Conservation (phyloP, 345 rosid genomes). For the Brassica napus region DNA sequence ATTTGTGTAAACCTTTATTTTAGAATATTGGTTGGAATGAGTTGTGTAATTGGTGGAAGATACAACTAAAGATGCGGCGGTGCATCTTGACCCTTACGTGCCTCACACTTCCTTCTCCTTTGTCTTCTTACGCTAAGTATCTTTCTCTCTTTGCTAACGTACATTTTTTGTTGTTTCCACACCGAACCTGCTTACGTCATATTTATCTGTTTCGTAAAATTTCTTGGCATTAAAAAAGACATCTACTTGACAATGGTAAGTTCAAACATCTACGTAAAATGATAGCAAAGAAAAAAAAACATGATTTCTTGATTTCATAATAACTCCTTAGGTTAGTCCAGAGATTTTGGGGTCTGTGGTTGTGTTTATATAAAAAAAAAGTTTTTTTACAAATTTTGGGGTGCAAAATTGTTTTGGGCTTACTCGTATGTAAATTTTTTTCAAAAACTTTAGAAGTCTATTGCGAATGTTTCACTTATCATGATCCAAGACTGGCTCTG, state of each 20-base stretch:
- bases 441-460: too few relatives aligned
- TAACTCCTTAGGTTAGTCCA: not conserved
- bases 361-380: too few relatives aligned
- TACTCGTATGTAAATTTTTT: too few relatives aligned
- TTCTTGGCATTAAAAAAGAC: not conserved
- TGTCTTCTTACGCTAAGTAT: slow-evolving; percentile 45
- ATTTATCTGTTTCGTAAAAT: not conserved
- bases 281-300: not conserved
- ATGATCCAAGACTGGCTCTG: too few relatives aligned
- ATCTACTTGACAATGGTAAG: not conserved
- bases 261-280: not conserved
- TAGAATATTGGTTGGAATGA: slow-evolving; percentile 26
- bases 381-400: too few relatives aligned
- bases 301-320: not conserved
- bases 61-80: slow-evolving; percentile 42
- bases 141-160: slow-evolving; percentile 17
- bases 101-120: slow-evolving; percentile 42
- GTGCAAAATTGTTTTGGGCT: too few relatives aligned
- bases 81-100: slow-evolving; percentile 46
- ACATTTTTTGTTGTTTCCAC: slow-evolving; percentile 22
- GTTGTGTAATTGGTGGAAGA: slow-evolving; percentile 35
- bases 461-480: too few relatives aligned
- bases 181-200: not conserved
- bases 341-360: too few relatives aligned
- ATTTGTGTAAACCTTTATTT: not conserved